phyloP scores from a whole-genome alignment of 1,284 basidiomycete species.

The Macrocystidia cucumis region DNA sequence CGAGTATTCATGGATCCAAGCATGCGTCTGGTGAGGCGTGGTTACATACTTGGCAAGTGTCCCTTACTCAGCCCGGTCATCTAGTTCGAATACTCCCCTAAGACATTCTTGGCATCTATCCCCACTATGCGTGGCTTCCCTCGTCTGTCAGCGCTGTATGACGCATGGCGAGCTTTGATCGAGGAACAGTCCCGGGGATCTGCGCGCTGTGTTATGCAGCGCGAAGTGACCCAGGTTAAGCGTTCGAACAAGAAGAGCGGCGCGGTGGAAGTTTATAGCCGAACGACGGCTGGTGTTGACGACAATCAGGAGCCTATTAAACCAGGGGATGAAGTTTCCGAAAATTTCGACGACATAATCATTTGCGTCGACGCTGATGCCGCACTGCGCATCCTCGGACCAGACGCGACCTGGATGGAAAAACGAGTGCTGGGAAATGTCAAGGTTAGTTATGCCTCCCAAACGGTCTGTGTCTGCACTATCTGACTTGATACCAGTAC shows the following conservation, averaged over 20 bases:
- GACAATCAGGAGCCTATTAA: slow-evolving; percentile 17
- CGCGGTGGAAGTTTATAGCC: slow-evolving; percentile 18
- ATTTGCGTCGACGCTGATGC: slow-evolving; percentile 54
- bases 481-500: too few relatives aligned
- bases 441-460: slow-evolving; percentile 35
- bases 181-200: slow-evolving; percentile 29
- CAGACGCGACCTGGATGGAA: slow-evolving; percentile 49
- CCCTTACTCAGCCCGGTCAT: neutral
- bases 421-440: slow-evolving; percentile 51
- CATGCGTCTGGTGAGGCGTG: slow-evolving; percentile 31
- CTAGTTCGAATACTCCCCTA: slow-evolving; percentile 25
- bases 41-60: neutral
- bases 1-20: slow-evolving; percentile 52
- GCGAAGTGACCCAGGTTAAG: slow-evolving; percentile 33
- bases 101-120: slow-evolving; percentile 28
- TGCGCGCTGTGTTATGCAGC: slow-evolving; percentile 30
- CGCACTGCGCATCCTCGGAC: slow-evolving; percentile 45
- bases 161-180: slow-evolving; percentile 35
- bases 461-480: too few relatives aligned
- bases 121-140: slow-evolving; percentile 32
- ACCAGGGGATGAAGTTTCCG: slow-evolving; percentile 23
- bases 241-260: slow-evolving; percentile 14
- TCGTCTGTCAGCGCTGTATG: slow-evolving; percentile 36
- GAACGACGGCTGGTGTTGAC: slow-evolving; percentile 16
- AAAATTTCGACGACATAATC: slow-evolving; percentile 57